phyloP scores from a whole-genome alignment of 805 yeast species.

The Spathaspora arborariae region DNA sequence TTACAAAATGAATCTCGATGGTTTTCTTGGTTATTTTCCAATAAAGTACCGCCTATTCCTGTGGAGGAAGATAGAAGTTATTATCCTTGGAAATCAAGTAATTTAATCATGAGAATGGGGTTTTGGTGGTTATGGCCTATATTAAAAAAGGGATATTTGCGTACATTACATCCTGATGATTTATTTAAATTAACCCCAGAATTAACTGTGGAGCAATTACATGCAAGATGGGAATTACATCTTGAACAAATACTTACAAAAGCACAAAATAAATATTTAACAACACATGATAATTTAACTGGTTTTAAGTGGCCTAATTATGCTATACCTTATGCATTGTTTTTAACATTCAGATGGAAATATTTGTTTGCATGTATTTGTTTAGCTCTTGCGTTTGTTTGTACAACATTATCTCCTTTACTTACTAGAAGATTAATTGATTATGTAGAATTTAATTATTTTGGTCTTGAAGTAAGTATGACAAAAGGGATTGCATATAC shows the following conservation, averaged over 20 bases:
- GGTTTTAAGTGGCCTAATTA: constrained; percentile 38
- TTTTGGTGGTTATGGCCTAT: constrained; percentile 41
- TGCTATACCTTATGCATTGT: constrained; percentile 43
- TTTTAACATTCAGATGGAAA: constrained; percentile 45
- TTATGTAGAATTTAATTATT: constrained; percentile 53
- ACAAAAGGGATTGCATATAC: constrained; percentile 75
- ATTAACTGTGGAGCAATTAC: constrained; percentile 34
- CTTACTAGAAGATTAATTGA: constrained; percentile 60
- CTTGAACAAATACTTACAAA: constrained; percentile 20
- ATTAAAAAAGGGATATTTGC: constrained; percentile 36
- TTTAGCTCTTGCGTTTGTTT: constrained; percentile 44
- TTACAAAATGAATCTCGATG: constrained; percentile 45
- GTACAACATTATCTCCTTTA: constrained; percentile 60
- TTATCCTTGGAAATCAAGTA: constrained; percentile 44
- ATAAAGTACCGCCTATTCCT: constrained; percentile 49
- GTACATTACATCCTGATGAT: constrained; percentile 36
- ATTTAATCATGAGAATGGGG: constrained; percentile 36
- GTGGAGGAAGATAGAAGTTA: constrained; percentile 45
- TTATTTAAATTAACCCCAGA: constrained; percentile 34
- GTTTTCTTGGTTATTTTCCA: constrained; percentile 48
- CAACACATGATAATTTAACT: constrained; percentile 13
- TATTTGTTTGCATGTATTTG: constrained; percentile 38
- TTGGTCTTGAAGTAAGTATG: constrained; percentile 36
- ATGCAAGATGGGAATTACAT: constrained; percentile 21
- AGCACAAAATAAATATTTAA: constrained; percentile 16